These are phyloP conservation scores for Xylaria sp. DNA, from an alignment of 2,329 filamentous ascomycete genomes.

Conservation along the genomic window DNA sequence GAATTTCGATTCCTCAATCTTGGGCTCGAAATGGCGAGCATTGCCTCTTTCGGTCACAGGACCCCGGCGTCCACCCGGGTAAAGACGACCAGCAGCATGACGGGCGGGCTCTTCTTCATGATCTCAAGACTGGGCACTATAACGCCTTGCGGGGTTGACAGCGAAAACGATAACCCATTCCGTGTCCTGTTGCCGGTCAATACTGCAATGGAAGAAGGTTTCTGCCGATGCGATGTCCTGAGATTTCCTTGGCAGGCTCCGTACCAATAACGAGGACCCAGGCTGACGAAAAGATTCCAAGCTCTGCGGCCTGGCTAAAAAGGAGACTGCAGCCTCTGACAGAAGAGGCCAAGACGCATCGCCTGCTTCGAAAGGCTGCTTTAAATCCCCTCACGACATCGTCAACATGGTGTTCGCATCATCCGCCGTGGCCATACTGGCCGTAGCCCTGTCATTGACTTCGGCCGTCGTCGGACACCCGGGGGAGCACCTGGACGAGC, in stretches of 20 bases:
- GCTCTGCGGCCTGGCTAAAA: constrained; percentile 17
- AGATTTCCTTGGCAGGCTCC: constrained; percentile 19
- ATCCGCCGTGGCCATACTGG: constrained; percentile 26
- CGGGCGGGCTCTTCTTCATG: constrained; percentile 3
- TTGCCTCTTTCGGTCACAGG: constrained; percentile 16
- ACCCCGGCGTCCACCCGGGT: constrained; percentile 23
- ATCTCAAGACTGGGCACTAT: constrained; percentile 3
- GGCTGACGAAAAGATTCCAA: constrained; percentile 1
- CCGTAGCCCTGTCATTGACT: constrained; percentile 27
- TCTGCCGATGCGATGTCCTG: constrained; percentile 22
- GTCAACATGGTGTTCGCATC: constrained; percentile 27
- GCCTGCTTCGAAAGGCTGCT: background rate
- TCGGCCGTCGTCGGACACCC: constrained; percentile 32
- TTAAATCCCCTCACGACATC: background rate
- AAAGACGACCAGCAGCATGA: constrained; percentile 16
- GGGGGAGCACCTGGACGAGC: constrained; percentile 33
- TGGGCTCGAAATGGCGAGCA: constrained; percentile 7
- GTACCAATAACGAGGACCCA: constrained; percentile 14
- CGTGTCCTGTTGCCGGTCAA: constrained; percentile 12
- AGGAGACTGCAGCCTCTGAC: constrained; percentile 5
- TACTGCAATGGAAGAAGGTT: constrained; percentile 6
- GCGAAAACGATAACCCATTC: background rate
- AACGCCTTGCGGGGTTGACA: constrained; percentile 10
- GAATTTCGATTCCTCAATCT: constrained; percentile 2
- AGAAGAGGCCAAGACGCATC: constrained; percentile 5